Evolutionary conservation across 768 basidiomycete species (phyloP), one percentile per base, ranked within the genome.

Genomic region (Suillus tomentosus): DNA sequence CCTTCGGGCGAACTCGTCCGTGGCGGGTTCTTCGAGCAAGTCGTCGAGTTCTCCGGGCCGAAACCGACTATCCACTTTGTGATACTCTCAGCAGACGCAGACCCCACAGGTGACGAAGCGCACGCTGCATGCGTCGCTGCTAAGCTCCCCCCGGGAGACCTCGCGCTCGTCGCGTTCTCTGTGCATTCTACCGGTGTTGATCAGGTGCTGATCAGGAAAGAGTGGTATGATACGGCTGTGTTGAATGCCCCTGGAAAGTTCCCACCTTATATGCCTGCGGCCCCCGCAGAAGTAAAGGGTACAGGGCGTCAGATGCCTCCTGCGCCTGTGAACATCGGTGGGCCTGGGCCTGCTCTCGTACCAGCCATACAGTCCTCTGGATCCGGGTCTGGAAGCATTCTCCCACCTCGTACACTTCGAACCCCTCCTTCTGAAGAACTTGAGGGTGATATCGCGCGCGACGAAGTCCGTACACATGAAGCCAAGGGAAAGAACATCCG

Each of bases 151-250:
- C 86, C 88, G 1, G 89, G 90, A 47, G 89, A 93, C 67, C 79
- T 94, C 43, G 91, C 92, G 31, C 81, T 95, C 59, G 90, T 93
- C 6, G 92, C 91, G 37, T 95, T 94, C 77, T 91, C 90, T 3
- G 92, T 95, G n/a, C 93, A 94, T 72, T 88, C 90, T 19, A 86
- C 84, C n/a, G 93, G 93, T 43, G 93, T 95, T 15, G 93, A 95
- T 71, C 93, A 95, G 71, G 86, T 95, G 36, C 84, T 95, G 60
- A 89, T 95, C 68, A 86, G 90, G 67, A 91, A 86, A 74, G 93
- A 95, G 71, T 92, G 91, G 90, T 92, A 85, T 68, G 90, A 93
- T 66, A 71, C 79, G n/a, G 92, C 91, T 0, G 76, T 91, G 42
- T 71, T 78, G 8, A 75, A 80, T 19, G 80, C 87, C 7, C 74